Conservation (phyloP, 2,329 filamentous ascomycete species). For the Arthroderma sp. region DNA sequence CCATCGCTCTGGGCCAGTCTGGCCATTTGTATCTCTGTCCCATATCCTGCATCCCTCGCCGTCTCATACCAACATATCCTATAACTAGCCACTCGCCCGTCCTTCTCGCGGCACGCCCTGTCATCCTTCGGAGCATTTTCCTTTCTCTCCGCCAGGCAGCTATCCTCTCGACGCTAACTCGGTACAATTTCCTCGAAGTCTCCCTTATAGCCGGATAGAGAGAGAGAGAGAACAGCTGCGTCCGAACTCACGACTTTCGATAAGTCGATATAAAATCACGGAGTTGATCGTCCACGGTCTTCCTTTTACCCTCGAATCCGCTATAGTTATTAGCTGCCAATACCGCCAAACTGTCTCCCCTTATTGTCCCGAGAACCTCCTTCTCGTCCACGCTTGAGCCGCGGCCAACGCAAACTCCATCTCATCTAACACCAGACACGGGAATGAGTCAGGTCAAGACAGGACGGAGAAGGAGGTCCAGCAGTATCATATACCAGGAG, state of each 20-base stretch:
- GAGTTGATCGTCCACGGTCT: background rate
- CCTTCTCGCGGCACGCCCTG: background rate
- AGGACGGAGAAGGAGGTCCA: slow-evolving; percentile 81
- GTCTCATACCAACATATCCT: background rate
- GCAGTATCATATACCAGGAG: slow-evolving; percentile 97
- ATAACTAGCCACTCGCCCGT: background rate
- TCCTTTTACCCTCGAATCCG: background rate
- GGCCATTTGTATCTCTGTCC: background rate
- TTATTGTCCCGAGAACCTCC: slow-evolving; percentile 77
- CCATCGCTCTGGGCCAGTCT: background rate
- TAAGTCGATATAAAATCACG: slow-evolving; percentile 1
- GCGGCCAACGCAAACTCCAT: slow-evolving; percentile 35
- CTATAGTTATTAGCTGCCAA: slow-evolving; percentile 31
- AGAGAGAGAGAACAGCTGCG: background rate
- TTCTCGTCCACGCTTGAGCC: slow-evolving; percentile 74
- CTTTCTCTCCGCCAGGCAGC: background rate
- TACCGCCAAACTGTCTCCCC: slow-evolving; percentile 94
- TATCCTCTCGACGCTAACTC: background rate
- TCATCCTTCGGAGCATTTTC: background rate
- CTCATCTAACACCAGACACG: slow-evolving; percentile 44
- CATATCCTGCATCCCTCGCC: background rate
- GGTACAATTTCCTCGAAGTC: background rate
- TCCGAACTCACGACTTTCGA: background rate
- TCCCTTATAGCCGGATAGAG: background rate
- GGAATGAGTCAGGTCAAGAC: slow-evolving; percentile 52